Evolutionary conservation across 164 flowering plant genomes (phyloP), one percentile per base, ranked within the genome.

Genomic region (Aristolochia contorta): DNA sequence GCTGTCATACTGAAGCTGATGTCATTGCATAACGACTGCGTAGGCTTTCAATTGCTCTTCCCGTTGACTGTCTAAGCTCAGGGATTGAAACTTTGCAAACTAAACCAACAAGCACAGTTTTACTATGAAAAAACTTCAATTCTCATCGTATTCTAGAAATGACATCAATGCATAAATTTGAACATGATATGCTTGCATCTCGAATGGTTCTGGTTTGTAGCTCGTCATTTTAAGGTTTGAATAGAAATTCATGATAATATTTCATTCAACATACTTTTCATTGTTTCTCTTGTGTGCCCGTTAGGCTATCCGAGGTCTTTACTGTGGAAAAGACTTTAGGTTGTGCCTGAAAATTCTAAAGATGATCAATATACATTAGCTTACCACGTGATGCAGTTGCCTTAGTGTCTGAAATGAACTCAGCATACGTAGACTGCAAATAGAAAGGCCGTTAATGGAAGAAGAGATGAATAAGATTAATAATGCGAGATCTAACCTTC

Each of bases 71-170:
- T 30, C 73, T 60, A 33, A 85, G 76, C 73, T 87, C 87, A 21
- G 88, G 78, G 22, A 89, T 82, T 27, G 91, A 55, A 37, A 80
- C 73, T 66, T 85, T 85, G 77, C 79, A 81, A 56, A 76, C 97
- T 87, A 78, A 47, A 62, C n/a, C n/a, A n/a, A n/a, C 45, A 65
- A 67, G 6, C 14, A 30, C 30, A 54, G 0, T 54, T 18, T 12
- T 54, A 37, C 1, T 8, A 37, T 6, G 12, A 37, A 37, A 37
- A 3, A 37, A 37, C 43, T 7, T 37, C 12, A 6, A 37, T 1
- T 5, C 53, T 49, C 19, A 16, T 49, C 12, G 1, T 20, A 18
- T 49, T 18, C 0, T 2, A 49, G 53, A 49, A 20, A 49, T 19
- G 22, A 54, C 5, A 20, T 21, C 3, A 54, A 54, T 14, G 27